Evolutionary conservation across 139 green algal species (phyloP).

Genomic region (Zygnema cylindricum): DNA sequence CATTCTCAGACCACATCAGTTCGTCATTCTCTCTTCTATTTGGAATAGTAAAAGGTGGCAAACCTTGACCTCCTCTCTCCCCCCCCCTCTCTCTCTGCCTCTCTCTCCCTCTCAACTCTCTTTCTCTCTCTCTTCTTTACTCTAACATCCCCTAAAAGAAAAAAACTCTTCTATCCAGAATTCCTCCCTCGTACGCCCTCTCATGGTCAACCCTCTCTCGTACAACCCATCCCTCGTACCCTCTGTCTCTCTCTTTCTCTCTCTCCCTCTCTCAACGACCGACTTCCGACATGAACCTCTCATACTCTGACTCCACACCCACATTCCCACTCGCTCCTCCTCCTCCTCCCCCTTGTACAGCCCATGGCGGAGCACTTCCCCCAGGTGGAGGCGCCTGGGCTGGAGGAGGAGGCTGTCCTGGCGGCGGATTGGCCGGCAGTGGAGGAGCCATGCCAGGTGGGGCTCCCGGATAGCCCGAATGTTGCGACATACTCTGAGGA

Average conservation of each 20-base stretch:
- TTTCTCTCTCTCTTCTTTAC: background rate
- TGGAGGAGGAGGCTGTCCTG: conserved; percentile 11
- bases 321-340: conserved; percentile 5
- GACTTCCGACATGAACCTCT: conserved; percentile 59
- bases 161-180: background rate
- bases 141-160: background rate
- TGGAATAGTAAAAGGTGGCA: too few species aligned
- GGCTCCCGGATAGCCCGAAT: background rate
- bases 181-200: background rate
- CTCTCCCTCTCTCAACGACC: background rate
- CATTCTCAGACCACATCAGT: too few species aligned
- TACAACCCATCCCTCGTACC: background rate
- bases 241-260: background rate
- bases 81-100: too few species aligned
- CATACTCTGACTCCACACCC: conserved; percentile 60
- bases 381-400: background rate
- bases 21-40: too few species aligned
- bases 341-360: background rate
- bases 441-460: background rate
- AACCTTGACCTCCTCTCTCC: too few species aligned
- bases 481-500: too few species aligned
- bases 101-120: background rate
- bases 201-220: background rate
- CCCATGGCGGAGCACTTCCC: conserved; percentile 21
- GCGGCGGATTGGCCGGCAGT: conserved; percentile 4